A percentile compares a stretch with the other conserved stretches of the same genome.
phyloP scores from a whole-genome alignment of 2,329 filamentous ascomycete species.

The Diaporthe nobilis region DNA sequence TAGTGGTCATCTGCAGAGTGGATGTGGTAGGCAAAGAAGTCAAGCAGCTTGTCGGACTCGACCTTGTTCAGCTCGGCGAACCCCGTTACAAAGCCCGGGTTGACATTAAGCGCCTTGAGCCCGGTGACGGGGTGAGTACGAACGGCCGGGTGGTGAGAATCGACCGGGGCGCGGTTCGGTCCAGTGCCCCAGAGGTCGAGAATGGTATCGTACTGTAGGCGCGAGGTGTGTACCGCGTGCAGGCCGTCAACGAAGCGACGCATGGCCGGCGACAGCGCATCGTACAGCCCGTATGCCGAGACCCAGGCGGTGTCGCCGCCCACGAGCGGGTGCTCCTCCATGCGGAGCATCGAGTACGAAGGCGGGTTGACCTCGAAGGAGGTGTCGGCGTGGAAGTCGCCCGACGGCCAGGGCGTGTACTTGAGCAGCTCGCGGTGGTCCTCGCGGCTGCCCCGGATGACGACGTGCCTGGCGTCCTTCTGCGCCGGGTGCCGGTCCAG shows the following conservation, averaged over 20 bases:
- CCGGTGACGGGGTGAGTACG: constrained; percentile 64
- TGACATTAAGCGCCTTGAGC: constrained; percentile 61
- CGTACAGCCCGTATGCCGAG: not conserved
- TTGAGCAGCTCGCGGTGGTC: constrained; percentile 4
- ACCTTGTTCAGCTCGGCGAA: constrained; percentile 64
- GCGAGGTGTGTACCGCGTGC: not conserved
- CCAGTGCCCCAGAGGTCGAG: constrained; percentile 58
- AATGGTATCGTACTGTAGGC: constrained; percentile 60
- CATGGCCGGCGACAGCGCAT: not conserved
- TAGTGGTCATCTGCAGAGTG: constrained; percentile 65
- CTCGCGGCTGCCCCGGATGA: not conserved
- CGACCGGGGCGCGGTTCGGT: constrained; percentile 53
- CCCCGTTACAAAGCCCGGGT: constrained; percentile 60
- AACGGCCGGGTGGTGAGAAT: constrained; percentile 63
- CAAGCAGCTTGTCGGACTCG: constrained; percentile 62
- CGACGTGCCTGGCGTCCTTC: not conserved
- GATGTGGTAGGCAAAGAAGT: constrained; percentile 61
- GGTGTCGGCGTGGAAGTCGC: not conserved
- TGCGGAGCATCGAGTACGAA: not conserved
- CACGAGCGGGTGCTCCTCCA: constrained; percentile 51
- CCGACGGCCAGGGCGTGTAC: not conserved
- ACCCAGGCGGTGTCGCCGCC: not conserved
- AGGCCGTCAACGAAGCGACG: not conserved
- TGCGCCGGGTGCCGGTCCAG: not conserved
- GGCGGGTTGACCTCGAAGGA: not conserved